Base-by-base conservation (phyloP, 306 rosid genomes). In the Amphicarpaea edgeworthii region DNA sequence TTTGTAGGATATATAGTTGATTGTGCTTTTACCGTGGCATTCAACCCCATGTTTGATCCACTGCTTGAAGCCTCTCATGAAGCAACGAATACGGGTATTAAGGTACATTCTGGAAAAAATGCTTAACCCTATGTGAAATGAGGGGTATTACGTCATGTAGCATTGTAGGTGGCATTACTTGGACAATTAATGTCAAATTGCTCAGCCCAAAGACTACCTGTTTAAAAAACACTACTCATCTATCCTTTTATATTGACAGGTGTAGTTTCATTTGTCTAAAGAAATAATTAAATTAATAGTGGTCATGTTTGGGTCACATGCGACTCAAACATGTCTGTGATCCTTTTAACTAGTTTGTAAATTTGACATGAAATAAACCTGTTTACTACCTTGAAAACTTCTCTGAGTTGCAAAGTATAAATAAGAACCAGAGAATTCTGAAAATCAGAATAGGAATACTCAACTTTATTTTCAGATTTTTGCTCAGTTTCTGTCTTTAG, bases 31-130 rank as follows among this genome's bases (percentile, higher is more conserved):
- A 95, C 97, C 0, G 96, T 95, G 85, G 98, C 98, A 19, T 95
- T 95, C 83, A 95, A 95, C 72, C 98, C 98, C 20, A 84, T 90
- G 85, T 95, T 81, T 79, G 92, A 90, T 69, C 98, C 98, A 65
- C 83, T 90, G 66, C 98, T 95, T 24, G 97, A 95, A 85, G 98
- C 97, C 83, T 92, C 98, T 24, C 96, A 92, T 37, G 98, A 95
- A 85, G 98, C 98, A 53, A 95, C 98, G 72, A 77, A 95, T 85
- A 92, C 89, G 6, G 97, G 98, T 71, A 82, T 95, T 81, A 95
- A 95, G 97, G 98, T 95, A 88, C 80, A 78, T 64, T 30, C 43
- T 53, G 10, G 20, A 34, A 49, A 28, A 70, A 63, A 70, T 64
- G 15, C 61, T 26, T 8, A 34, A 43, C 64, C 23, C 0, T 50